These are phyloP conservation scores for Coelastrella sp. DNA, from an alignment of 139 green algal genomes.

Conservation along the genomic window DNA sequence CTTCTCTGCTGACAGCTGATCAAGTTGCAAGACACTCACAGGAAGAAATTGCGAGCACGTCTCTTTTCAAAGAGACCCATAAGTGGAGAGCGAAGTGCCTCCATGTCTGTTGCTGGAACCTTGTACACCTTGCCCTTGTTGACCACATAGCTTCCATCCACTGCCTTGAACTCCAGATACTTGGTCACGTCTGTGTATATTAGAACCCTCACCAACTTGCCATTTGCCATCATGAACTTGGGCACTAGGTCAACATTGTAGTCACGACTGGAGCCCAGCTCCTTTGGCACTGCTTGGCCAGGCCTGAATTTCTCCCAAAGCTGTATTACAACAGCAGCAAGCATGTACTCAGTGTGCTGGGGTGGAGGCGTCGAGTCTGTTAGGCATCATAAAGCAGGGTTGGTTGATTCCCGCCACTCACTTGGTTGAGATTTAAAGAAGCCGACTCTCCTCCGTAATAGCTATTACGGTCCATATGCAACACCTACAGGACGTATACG, in stretches of 20 bases:
- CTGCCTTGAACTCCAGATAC: slow-evolving; percentile 99
- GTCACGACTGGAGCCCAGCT: slow-evolving; percentile 89
- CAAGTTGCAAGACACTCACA: slow-evolving; percentile 57
- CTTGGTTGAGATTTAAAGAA: slow-evolving; percentile 95
- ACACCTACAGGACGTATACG: slow-evolving; percentile 64
- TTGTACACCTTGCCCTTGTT: slow-evolving; percentile 91
- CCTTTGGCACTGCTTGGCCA: slow-evolving; percentile 68
- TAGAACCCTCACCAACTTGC: slow-evolving; percentile 91
- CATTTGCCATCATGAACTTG: slow-evolving; percentile 99
- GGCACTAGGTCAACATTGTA: slow-evolving; percentile 99
- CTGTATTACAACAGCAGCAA: slow-evolving; percentile 61
- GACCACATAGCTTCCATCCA: slow-evolving; percentile 96
- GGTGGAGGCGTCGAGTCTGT: background rate
- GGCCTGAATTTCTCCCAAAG: slow-evolving; percentile 93
- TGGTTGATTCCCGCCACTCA: slow-evolving; percentile 48
- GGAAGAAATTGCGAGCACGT: slow-evolving; percentile 93
- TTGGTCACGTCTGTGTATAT: slow-evolving; percentile 98
- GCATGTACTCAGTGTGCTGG: background rate
- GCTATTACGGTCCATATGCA: slow-evolving; percentile 98
- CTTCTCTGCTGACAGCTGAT: background rate
- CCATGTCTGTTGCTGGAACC: slow-evolving; percentile 93
- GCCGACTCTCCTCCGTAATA: slow-evolving; percentile 98
- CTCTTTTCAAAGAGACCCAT: slow-evolving; percentile 99
- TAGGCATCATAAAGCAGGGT: background rate
- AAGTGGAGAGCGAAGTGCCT: slow-evolving; percentile 92